Base-by-base conservation (phyloP, 495 filamentous ascomycete genomes). In the Cercophora newfieldiana region DNA sequence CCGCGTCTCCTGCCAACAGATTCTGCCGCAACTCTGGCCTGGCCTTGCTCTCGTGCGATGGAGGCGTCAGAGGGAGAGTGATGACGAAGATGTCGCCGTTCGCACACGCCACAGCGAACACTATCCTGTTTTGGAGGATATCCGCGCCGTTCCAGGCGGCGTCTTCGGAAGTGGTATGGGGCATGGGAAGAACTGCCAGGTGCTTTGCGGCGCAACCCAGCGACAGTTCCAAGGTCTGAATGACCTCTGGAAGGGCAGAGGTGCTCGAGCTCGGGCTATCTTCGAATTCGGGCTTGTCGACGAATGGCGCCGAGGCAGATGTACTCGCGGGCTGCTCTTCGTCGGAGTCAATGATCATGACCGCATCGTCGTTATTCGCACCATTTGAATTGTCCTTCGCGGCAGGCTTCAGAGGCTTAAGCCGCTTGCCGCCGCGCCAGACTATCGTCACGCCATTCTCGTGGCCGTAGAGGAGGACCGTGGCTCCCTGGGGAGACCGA, bases 321-420 rank as follows among this genome's bases (percentile, higher is more conserved):
- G 68, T 64, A 4, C n/a, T 16, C 37, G 37, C 37, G 37, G 76
- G 60, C 12, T 78, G 76, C 55, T 94, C 92, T 33, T 94, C 91
- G 66, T 95, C 91, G 0, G 90, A 93, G 72, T 92, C 90, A 48
- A 92, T 84, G 44, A 92, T 83, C 86, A 95, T 92, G 30, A 94
- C 80, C 1, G 83, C 80, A 71, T 92, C 88, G 21, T 79, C 77
- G 21, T 81, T 57, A 29, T 55, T 50, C 21, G 28, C 49, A 16
- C 21, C 57, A 10, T 57, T 84, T 7, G 71, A 77, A 31, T 78
- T 78, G 5, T 78, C 80, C 21, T 74, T 78, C 16, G 61, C 56
- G 4, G 75, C 53, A 19, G 72, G 72, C 48, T 76, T 74, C 55
- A 74, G 63, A 14, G 70, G 59, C 61, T 89, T 88, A 64, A 92